These are phyloP conservation scores for Lecanicillium sp. DNA, from an alignment of 2,329 filamentous ascomycete species.

Conservation along the genomic window DNA sequence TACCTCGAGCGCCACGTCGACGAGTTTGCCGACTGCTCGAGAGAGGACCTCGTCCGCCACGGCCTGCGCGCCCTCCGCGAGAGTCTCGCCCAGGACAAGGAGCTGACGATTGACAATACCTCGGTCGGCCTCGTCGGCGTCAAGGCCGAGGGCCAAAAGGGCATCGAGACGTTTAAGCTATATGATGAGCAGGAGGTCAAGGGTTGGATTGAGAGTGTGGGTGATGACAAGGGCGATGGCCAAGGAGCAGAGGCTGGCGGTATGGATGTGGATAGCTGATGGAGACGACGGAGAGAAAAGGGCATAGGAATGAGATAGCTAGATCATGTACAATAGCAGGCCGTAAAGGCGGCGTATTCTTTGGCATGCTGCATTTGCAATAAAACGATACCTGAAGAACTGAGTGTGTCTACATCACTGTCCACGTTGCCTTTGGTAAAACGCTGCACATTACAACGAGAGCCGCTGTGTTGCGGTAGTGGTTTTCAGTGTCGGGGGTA, in stretches of 20 bases:
- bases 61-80: constrained; percentile 89
- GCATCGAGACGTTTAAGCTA: constrained; percentile 75
- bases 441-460: no score
- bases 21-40: constrained; percentile 64
- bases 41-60: constrained; percentile 86
- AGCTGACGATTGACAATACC: constrained; percentile 94
- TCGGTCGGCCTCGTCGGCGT: constrained; percentile 79
- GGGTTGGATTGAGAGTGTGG: constrained; percentile 73
- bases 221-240: constrained; percentile 39
- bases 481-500: no score
- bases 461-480: no score
- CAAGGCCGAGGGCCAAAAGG: constrained; percentile 42
- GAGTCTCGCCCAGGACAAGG: constrained; percentile 92
- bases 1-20: constrained; percentile 93
- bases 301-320: constrained; percentile 13
- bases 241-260: constrained; percentile 26
- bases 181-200: constrained; percentile 85
- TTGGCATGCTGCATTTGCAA: not conserved
- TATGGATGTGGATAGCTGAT: constrained; percentile 29
- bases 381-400: constrained; percentile 6
- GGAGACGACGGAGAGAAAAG: constrained; percentile 8
- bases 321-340: constrained; percentile 29
- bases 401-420: no score
- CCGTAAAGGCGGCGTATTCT: constrained; percentile 18
- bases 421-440: no score